A percentile compares a stretch with the other conserved stretches of the same genome.
Evolutionary conservation across 176 grass and related monocot species (phyloP).

Genomic region (Oryza coarctata): DNA sequence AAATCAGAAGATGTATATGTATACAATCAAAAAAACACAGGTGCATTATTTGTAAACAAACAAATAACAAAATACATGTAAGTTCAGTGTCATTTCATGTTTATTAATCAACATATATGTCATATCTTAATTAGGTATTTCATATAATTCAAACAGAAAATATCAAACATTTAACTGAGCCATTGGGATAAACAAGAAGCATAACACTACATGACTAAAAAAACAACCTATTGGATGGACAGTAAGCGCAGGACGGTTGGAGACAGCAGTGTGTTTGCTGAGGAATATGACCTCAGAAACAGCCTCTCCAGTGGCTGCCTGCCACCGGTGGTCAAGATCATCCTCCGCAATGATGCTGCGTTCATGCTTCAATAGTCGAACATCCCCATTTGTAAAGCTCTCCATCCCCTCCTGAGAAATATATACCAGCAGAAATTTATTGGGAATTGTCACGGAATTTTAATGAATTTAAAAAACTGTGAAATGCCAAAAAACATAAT

Average conservation of each 20-base stretch:
- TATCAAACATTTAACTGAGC: slow-evolving; percentile 16
- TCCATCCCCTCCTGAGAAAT: slow-evolving; percentile 58
- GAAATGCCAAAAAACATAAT: not conserved
- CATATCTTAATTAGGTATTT: not conserved
- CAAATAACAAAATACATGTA: not conserved
- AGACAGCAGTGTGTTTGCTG: slow-evolving; percentile 77
- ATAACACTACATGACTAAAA: not conserved
- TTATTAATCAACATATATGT: not conserved
- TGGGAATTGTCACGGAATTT: not conserved
- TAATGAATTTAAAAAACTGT: not conserved
- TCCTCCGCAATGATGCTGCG: slow-evolving; percentile 63
- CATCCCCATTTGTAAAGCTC: slow-evolving; percentile 60
- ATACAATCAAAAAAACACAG: not conserved
- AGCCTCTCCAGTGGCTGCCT: slow-evolving; percentile 57
- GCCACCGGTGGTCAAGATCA: slow-evolving; percentile 61
- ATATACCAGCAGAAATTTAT: slow-evolving; percentile 17
- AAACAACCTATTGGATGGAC: slow-evolving; percentile 82
- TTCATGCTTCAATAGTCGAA: slow-evolving; percentile 68
- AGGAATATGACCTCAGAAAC: slow-evolving; percentile 77
- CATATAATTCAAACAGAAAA: not conserved
- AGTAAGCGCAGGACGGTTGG: slow-evolving; percentile 76
- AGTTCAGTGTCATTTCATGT: not conserved
- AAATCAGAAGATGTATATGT: no score
- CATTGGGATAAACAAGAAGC: not conserved
- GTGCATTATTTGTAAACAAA: not conserved